Base-by-base conservation (phyloP, 2,329 filamentous ascomycete genomes). In the Parafenestella ontariensis region DNA sequence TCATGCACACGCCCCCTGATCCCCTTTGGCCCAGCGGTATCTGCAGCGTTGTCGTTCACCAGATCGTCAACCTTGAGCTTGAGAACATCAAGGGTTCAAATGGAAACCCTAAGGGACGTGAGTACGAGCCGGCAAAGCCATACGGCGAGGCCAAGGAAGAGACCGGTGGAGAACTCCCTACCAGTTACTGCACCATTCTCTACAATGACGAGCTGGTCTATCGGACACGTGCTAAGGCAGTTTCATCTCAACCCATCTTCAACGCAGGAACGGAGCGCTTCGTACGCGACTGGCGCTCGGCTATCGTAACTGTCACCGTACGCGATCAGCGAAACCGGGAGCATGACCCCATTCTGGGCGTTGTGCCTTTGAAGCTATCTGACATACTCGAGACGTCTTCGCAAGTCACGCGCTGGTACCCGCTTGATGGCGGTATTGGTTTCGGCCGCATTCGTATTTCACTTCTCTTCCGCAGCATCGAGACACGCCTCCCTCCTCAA, bases 251-350 rank as follows among this genome's bases (percentile, higher is more conserved):
- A 73, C 95, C 95, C 1, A 97, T 98, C 61, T 98, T 96, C 83
- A 97, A 98, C 66, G 93, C 95, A 3, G 94, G 94, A 55, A 97
- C 93, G 0, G 95, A 99, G 71, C 86, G 89, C 11, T 98, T 98
- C 66, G 81, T 98, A 26, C 89, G 94, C 20, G 94, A 99, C 71
- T 99, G 95, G 95, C 85, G 92, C 59, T 95, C 91, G 17, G 84
- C 86, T 41, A 90, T 97, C 52, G 84, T 96, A 49, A 97, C 93
- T 0, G 83, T 98, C 45, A 90, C 91, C 0, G 92, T 97, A 15
- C 89, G 95, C 23, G 94, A 98, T 72, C 87, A 90, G 10, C 87
- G 94, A 29, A 91, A 97, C 75, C 85, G 94, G 49, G 89, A 99
- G 76, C 94, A 98, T 66, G 95, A 98, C 62, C 94, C 95, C 0